These are phyloP conservation scores for Lonicera japonica DNA, from an alignment of 129 eudicot genomes.

Conservation along the genomic window DNA sequence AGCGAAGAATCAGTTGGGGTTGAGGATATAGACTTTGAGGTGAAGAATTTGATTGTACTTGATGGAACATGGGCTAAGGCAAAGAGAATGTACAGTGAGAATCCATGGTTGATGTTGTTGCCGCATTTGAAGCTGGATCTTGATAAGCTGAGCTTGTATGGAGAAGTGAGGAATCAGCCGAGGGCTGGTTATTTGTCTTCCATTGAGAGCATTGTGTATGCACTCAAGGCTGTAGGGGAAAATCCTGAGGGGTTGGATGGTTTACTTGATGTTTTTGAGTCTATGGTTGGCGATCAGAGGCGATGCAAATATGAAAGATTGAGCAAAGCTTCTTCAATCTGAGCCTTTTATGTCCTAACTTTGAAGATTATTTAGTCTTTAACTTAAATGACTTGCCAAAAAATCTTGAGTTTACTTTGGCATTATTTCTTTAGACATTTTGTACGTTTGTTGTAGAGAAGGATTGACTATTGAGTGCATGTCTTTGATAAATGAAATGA, in stretches of 20 bases:
- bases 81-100: conserved; percentile 73
- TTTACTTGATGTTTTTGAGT: conserved; percentile 67
- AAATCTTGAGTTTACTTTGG: too few relatives aligned
- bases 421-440: too few relatives aligned
- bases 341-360: background rate
- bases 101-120: conserved; percentile 74
- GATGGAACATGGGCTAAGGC: conserved; percentile 99
- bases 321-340: conserved; percentile 13
- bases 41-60: conserved; percentile 80
- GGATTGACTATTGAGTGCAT: too few relatives aligned
- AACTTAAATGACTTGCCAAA: too few relatives aligned
- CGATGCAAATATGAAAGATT: conserved; percentile 58
- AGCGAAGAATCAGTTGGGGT: conserved; percentile 53
- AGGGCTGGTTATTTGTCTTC: conserved; percentile 81
- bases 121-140: conserved; percentile 75
- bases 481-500: too few relatives aligned
- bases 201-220: conserved; percentile 85
- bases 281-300: conserved; percentile 88
- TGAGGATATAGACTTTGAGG: conserved; percentile 44
- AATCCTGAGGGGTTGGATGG: conserved; percentile 45
- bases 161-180: conserved; percentile 82
- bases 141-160: conserved; percentile 60
- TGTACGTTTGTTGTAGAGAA: too few relatives aligned
- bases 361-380: too few relatives aligned
- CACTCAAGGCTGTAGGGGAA: conserved; percentile 72